Percentiles rank a stretch among this genome's conserved stretches.
Evolutionary conservation across 2,329 filamentous ascomycete genomes (phyloP).

Genomic region (Corniculantispora saksenae): DNA sequence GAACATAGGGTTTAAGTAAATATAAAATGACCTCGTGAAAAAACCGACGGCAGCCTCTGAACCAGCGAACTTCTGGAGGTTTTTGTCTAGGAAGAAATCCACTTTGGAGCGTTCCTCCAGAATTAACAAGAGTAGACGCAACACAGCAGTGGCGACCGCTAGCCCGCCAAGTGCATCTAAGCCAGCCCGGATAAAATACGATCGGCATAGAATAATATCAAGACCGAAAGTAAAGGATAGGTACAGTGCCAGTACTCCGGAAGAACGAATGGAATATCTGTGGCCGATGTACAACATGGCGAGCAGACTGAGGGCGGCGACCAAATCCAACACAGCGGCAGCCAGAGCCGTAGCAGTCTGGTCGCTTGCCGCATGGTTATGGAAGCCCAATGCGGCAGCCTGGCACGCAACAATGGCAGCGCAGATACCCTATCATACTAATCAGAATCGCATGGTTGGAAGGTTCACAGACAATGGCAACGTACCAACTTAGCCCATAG

Average conservation of each 20-base stretch:
- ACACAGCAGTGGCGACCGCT: slow-evolving; percentile 27
- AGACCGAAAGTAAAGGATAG: slow-evolving; percentile 34
- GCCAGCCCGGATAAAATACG: slow-evolving; percentile 32
- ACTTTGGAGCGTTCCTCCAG: slow-evolving; percentile 35
- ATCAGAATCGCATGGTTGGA: not conserved
- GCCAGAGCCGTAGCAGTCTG: not conserved
- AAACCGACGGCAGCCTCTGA: not conserved
- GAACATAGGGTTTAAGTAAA: slow-evolving; percentile 8
- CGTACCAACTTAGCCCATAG: slow-evolving; percentile 6
- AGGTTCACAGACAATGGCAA: not conserved
- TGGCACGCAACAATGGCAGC: not conserved
- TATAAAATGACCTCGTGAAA: not conserved
- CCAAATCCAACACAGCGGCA: not conserved
- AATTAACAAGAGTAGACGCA: slow-evolving; percentile 31
- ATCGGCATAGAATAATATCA: slow-evolving; percentile 34
- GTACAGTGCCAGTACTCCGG: slow-evolving; percentile 32
- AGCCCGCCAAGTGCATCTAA: slow-evolving; percentile 28
- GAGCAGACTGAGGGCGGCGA: not conserved
- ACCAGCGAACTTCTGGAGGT: not conserved
- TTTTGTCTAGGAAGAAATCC: not conserved
- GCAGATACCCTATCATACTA: not conserved
- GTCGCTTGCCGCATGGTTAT: not conserved
- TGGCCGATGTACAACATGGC: slow-evolving; percentile 30
- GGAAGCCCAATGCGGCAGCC: not conserved
- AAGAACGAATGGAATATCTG: slow-evolving; percentile 32